Base-by-base conservation (phyloP, 257 asterid species). In the Solanum chiquidenum region DNA sequence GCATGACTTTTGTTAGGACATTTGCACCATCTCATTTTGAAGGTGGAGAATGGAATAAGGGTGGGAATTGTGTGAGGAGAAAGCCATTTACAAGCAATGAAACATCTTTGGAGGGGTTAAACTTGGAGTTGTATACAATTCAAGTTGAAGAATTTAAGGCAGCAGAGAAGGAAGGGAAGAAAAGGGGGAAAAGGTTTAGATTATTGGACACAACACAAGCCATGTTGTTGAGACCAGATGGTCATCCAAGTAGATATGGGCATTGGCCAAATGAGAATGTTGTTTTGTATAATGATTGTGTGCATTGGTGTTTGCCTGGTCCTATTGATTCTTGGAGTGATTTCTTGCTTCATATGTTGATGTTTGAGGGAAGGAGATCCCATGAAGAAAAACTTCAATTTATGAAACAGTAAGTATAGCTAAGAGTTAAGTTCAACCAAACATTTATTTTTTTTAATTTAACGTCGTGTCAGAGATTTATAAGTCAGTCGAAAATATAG, bases 301-400 rank as follows among this genome's bases (percentile, higher is more conserved):
- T 86, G 25, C 88, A 88, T 35, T 88, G 88, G 88, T 88, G 90
- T 82, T 86, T 88, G 88, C 90, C 88, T 9, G 87, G 88, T 66
- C 88, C 90, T 21, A 79, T 88, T 14, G 88, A 88, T 66, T 58
- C 89, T 38, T 88, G 88, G 90, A 88, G 82, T 64, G 90, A 88
- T 76, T 88, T 88, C 83, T 85, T 88, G 73, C 76, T 85, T 86
- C 55, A 85, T 64, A 73, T 88, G 88, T 73, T 85, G 88, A 88
- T 75, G 88, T 85, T 62, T 80, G 90, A 88, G 60, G 87, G 83
- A 31, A 80, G 27, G 42, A 49, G 69, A 80, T 80, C 85, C 8
- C 85, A 80, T 49, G 34, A 87, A 18, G 64, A 87, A 62, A 75
- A 64, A 20, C 69, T 49, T 46, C 85, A 80, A 18, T 80, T 49